These are phyloP conservation scores for Sordariomycetes sp. DNA, from an alignment of 2,329 filamentous ascomycete genomes.

Conservation along the genomic window DNA sequence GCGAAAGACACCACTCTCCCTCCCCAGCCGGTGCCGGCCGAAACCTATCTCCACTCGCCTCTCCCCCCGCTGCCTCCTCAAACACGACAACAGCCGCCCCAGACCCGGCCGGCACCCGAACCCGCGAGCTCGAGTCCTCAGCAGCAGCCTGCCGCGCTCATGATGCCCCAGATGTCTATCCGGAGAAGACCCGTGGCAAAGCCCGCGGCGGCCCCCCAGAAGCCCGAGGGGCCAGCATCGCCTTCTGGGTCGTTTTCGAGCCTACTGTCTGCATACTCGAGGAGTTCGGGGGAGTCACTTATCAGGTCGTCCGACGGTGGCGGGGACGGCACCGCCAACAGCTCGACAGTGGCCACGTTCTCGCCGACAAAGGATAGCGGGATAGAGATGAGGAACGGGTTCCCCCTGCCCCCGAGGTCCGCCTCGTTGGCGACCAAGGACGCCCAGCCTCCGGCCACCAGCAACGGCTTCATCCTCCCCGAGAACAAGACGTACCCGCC, in stretches of 20 bases:
- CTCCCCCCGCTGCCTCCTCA: constrained; percentile 14
- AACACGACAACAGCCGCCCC: constrained; percentile 4
- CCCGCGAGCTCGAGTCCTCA: constrained; percentile 7
- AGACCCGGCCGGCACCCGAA: constrained; percentile 8
- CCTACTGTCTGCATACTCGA: constrained; percentile 43
- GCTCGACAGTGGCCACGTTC: constrained; percentile 10
- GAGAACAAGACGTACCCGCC: background rate
- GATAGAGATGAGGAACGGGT: background rate
- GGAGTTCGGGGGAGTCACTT: constrained; percentile 31
- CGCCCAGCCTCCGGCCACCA: background rate
- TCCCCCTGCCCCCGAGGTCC: background rate
- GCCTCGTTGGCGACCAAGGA: constrained; percentile 5
- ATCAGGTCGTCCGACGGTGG: constrained; percentile 28
- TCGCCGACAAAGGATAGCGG: constrained; percentile 1
- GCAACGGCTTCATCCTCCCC: background rate
- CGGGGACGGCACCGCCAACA: constrained; percentile 11
- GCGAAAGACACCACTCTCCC: background rate
- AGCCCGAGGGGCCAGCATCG: constrained; percentile 18
- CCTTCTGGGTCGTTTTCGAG: constrained; percentile 41
- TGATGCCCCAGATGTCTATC: constrained; percentile 20
- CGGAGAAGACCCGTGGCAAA: constrained; percentile 22
- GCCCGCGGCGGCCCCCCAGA: constrained; percentile 8
- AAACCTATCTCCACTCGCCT: constrained; percentile 9
- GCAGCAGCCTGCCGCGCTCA: constrained; percentile 8
- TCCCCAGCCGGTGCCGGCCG: constrained; percentile 3